These are phyloP conservation scores for Termitomyces sp. DNA, from an alignment of 1,284 basidiomycete species.

Conservation along the genomic window DNA sequence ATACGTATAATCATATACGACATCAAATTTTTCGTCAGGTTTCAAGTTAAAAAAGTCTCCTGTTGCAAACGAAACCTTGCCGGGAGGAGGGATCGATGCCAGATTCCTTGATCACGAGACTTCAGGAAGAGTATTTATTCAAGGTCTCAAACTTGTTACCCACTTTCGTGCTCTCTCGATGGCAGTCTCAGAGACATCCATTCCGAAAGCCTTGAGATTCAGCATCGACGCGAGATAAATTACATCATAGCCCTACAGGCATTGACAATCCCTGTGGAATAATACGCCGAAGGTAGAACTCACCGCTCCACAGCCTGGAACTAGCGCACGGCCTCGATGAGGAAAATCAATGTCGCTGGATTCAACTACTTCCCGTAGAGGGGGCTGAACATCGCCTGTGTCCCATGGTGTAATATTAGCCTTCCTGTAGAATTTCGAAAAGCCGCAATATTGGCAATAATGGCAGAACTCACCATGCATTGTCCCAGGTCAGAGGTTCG, in stretches of 20 bases:
- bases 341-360: slow-evolving; percentile 47
- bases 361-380: slow-evolving; percentile 50
- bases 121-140: neutral
- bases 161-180: slow-evolving; percentile 47
- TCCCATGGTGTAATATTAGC: slow-evolving; percentile 60
- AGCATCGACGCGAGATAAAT: slow-evolving; percentile 47
- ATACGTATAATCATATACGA: slow-evolving; percentile 71
- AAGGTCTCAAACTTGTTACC: slow-evolving; percentile 13
- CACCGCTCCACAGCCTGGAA: slow-evolving; percentile 72
- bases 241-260: slow-evolving; percentile 60
- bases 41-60: slow-evolving; percentile 53
- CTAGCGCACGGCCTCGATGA: slow-evolving; percentile 49
- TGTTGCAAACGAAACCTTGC: slow-evolving; percentile 34
- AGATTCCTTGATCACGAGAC: neutral
- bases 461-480: too few species aligned
- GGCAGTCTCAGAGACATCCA: slow-evolving; percentile 57
- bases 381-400: slow-evolving; percentile 46
- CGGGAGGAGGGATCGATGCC: slow-evolving; percentile 14
- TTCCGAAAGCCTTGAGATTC: slow-evolving; percentile 44
- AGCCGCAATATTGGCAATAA: too few species aligned
- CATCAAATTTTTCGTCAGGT: slow-evolving; percentile 40
- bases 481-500: too few species aligned
- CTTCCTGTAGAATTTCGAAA: neutral
- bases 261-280: neutral
- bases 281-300: slow-evolving; percentile 17